Conservation (phyloP, 179 eudicot genomes). For the Beta corolliflora region DNA sequence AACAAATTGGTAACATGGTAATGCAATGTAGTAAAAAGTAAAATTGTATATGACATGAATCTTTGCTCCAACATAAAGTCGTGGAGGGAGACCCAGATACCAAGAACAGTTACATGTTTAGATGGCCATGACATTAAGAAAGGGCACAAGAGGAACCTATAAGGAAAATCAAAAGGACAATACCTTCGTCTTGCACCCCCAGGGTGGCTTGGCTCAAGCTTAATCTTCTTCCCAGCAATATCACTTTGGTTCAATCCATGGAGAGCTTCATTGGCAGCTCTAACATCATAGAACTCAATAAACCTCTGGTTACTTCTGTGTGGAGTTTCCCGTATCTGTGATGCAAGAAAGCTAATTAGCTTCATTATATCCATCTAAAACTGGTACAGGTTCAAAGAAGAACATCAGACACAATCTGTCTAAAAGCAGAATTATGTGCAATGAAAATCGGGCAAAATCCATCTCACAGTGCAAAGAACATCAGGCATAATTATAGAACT, state of each 20-base stretch:
- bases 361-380: neutral
- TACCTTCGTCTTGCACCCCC: constrained; percentile 45
- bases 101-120: no score
- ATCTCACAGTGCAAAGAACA: neutral
- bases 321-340: constrained; percentile 61
- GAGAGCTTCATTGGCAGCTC: constrained; percentile 76
- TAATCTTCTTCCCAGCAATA: constrained; percentile 53
- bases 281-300: constrained; percentile 65
- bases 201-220: constrained; percentile 52
- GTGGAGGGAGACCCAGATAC: no score
- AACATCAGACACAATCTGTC: neutral
- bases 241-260: constrained; percentile 55
- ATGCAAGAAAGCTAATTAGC: neutral
- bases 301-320: constrained; percentile 43
- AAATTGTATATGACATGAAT: neutral
- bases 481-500: neutral
- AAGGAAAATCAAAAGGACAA: constrained; percentile 4
- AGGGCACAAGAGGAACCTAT: neutral
- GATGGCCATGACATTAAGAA: neutral
- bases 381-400: neutral
- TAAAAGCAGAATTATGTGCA: neutral
- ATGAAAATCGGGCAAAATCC: neutral
- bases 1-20: neutral
- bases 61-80: neutral
- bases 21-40: no score